phyloP scores from a whole-genome alignment of 2,329 filamentous ascomycete genomes.

The Aspergillus sp. region DNA sequence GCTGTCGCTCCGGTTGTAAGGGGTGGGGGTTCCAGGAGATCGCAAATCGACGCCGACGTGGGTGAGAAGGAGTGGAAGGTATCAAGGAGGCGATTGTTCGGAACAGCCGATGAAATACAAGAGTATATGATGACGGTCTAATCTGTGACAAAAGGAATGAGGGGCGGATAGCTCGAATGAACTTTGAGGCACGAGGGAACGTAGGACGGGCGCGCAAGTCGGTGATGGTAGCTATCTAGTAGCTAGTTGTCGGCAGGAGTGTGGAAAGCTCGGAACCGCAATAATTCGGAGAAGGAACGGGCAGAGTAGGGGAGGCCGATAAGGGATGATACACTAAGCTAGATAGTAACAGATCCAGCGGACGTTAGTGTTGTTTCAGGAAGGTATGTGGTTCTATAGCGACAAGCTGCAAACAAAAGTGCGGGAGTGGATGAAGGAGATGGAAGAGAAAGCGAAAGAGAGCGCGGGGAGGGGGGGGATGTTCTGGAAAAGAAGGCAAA shows the following conservation, averaged over 20 bases:
- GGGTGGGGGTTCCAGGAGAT: background rate
- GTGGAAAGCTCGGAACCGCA: conserved; percentile 7
- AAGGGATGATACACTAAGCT: conserved; percentile 7
- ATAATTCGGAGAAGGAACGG: conserved; percentile 5
- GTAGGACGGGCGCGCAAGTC: conserved; percentile 5
- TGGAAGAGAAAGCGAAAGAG: conserved; percentile 8
- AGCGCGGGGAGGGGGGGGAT: background rate
- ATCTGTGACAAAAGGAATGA: background rate
- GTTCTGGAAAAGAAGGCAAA: conserved; percentile 4
- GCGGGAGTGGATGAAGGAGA: conserved; percentile 9
- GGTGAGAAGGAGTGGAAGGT: conserved; percentile 11
- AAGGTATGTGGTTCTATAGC: conserved; percentile 22
- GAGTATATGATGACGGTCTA: background rate
- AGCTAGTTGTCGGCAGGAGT: background rate
- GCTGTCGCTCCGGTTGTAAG: background rate
- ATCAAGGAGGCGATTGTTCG: conserved; percentile 7
- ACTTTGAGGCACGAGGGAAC: conserved; percentile 3
- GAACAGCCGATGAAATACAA: conserved; percentile 9
- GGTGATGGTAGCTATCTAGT: background rate
- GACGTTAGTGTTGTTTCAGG: background rate
- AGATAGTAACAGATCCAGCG: background rate
- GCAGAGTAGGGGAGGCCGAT: conserved; percentile 5
- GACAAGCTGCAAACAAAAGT: conserved; percentile 1
- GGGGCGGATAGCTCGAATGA: background rate
- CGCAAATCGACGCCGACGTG: conserved; percentile 14